Conservation (phyloP, 2,329 filamentous ascomycete species). For the Paradendryphiella salina region DNA sequence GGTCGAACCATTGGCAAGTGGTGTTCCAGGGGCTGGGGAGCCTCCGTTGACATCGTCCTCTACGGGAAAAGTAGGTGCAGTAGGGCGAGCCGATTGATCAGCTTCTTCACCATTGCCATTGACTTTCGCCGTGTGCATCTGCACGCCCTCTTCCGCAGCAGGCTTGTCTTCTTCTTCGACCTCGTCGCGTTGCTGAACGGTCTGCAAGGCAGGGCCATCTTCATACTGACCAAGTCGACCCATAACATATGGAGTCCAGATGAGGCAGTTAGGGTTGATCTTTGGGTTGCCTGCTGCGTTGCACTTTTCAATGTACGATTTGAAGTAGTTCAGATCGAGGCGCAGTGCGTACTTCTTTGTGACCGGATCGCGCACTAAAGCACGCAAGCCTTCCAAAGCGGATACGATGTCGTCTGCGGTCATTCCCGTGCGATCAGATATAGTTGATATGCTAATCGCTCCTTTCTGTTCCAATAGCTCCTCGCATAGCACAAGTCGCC, state of each 20-base stretch:
- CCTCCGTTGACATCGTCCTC: slow-evolving; percentile 38
- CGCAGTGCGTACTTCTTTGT: slow-evolving; percentile 89
- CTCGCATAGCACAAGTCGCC: slow-evolving; percentile 85
- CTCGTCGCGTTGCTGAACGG: slow-evolving; percentile 84
- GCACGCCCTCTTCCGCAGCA: slow-evolving; percentile 51
- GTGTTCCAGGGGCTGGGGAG: slow-evolving; percentile 40
- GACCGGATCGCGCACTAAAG: slow-evolving; percentile 84
- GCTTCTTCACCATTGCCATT: slow-evolving; percentile 27
- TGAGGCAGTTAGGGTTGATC: slow-evolving; percentile 76
- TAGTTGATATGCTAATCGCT: slow-evolving; percentile 61
- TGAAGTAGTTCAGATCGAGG: slow-evolving; percentile 82
- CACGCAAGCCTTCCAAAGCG: slow-evolving; percentile 84
- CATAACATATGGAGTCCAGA: slow-evolving; percentile 98
- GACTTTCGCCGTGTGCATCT: slow-evolving; percentile 40
- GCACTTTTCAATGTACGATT: slow-evolving; percentile 85
- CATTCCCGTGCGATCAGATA: slow-evolving; percentile 90
- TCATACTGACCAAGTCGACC: slow-evolving; percentile 84
- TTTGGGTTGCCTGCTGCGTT: slow-evolving; percentile 85
- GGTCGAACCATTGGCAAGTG: slow-evolving; percentile 39
- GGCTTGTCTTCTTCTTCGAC: slow-evolving; percentile 54
- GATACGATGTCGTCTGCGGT: slow-evolving; percentile 96
- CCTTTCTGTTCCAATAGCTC: slow-evolving; percentile 70
- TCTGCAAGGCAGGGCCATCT: slow-evolving; percentile 76
- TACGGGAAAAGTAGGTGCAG: slow-evolving; percentile 29
- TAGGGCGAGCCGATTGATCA: slow-evolving; percentile 23